phyloP scores from a whole-genome alignment of 345 rosid genomes.

The Gossypioides kirkii region DNA sequence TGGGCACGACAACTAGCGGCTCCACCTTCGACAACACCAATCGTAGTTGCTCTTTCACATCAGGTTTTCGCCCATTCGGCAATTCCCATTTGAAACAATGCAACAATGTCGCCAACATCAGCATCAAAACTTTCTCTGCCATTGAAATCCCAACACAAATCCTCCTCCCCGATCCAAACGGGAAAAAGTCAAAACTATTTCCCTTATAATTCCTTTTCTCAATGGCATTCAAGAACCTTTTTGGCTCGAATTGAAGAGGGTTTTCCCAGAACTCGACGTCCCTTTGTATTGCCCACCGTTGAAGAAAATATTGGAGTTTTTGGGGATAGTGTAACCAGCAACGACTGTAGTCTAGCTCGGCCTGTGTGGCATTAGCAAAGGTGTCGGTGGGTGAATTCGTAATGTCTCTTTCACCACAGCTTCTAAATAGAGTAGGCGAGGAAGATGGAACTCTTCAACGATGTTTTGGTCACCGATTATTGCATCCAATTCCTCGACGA shows the following conservation, averaged over 20 bases:
- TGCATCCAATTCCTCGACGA: background rate
- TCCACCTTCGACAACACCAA: background rate
- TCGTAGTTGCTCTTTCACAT: slow-evolving; percentile 15
- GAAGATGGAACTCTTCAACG: slow-evolving; percentile 21
- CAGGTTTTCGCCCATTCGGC: background rate
- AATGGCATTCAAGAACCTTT: slow-evolving; percentile 6
- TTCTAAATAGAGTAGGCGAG: too few relatives aligned
- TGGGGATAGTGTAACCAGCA: slow-evolving; percentile 12
- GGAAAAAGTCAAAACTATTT: slow-evolving; percentile 14
- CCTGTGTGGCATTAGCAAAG: too few relatives aligned
- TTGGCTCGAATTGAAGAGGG: slow-evolving; percentile 15
- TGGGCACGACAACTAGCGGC: slow-evolving; percentile 14
- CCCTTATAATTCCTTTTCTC: slow-evolving; percentile 7
- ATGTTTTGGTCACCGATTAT: slow-evolving; percentile 17
- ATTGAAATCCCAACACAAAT: slow-evolving; percentile 20
- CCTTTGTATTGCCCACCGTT: background rate
- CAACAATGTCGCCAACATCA: background rate
- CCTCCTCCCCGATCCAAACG: slow-evolving; percentile 25
- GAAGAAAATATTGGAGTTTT: background rate
- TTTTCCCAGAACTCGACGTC: slow-evolving; percentile 12
- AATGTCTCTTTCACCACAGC: too few relatives aligned
- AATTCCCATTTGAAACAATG: slow-evolving; percentile 15
- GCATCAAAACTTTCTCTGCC: slow-evolving; percentile 12
- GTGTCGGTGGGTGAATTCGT: too few relatives aligned
- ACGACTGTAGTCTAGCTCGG: too few relatives aligned